Evolutionary conservation across 768 basidiomycete genomes (phyloP).

Genomic region (Termitomyces sp.): DNA sequence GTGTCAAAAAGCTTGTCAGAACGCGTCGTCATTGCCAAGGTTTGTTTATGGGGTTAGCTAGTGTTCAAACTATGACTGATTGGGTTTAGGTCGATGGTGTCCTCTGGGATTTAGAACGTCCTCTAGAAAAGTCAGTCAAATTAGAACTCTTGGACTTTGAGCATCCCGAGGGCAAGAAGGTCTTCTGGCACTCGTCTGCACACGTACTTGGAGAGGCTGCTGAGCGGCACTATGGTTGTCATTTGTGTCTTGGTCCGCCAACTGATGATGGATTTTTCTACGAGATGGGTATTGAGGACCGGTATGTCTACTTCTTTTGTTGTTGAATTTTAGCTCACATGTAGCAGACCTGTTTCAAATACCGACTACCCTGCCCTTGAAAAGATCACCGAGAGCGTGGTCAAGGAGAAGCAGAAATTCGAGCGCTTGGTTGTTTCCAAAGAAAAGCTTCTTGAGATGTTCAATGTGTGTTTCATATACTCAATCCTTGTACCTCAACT

Average conservation of each 20-base stretch:
- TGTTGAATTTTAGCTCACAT: neutral
- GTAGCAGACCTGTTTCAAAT: slow-evolving; percentile 61
- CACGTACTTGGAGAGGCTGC: slow-evolving; percentile 97
- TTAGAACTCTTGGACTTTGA: slow-evolving; percentile 92
- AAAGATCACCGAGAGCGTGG: slow-evolving; percentile 76
- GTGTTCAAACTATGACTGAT: slow-evolving; percentile 2
- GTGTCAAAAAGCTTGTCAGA: slow-evolving; percentile 87
- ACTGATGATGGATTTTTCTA: slow-evolving; percentile 99
- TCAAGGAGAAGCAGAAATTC: slow-evolving; percentile 98
- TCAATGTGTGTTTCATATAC: slow-evolving; percentile 53
- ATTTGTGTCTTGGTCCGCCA: slow-evolving; percentile 94
- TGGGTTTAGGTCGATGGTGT: slow-evolving; percentile 63
- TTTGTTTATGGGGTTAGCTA: slow-evolving; percentile 18
- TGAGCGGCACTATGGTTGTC: slow-evolving; percentile 95
- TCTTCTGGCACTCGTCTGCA: slow-evolving; percentile 99
- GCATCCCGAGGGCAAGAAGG: slow-evolving; percentile 89
- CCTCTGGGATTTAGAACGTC: slow-evolving; percentile 94
- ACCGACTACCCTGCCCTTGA: slow-evolving; percentile 87
- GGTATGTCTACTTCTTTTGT: slow-evolving; percentile 32
- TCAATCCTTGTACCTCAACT: neutral
- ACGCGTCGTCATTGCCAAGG: slow-evolving; percentile 90
- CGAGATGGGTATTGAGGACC: slow-evolving; percentile 89
- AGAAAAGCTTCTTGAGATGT: slow-evolving; percentile 96
- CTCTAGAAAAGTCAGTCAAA: slow-evolving; percentile 78
- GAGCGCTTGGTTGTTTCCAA: slow-evolving; percentile 92